Percentiles rank a stretch among this genome's conserved stretches.
phyloP scores from a whole-genome alignment of 306 rosid genomes.

The Myrica gale region DNA sequence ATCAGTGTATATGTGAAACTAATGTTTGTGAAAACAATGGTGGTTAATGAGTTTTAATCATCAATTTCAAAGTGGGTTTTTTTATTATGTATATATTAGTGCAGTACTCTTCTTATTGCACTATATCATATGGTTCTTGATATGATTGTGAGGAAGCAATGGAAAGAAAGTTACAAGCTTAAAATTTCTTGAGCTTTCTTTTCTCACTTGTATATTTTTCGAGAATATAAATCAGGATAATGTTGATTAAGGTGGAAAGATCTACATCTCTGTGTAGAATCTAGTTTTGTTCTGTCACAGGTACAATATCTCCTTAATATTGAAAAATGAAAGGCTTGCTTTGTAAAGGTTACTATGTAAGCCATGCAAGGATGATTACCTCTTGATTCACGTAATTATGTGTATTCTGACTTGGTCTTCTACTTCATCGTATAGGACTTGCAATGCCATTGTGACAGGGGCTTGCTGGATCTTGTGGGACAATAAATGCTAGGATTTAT shows the following conservation, averaged over 20 bases:
- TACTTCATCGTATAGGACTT: conserved; percentile 69
- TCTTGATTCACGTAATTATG: conserved; percentile 22
- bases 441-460: conserved; percentile 77
- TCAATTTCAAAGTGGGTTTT: neutral
- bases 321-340: neutral
- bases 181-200: too few relatives aligned
- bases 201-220: too few relatives aligned
- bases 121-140: neutral
- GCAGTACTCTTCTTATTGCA: neutral
- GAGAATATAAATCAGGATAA: too few relatives aligned
- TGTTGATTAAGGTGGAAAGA: too few relatives aligned
- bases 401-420: conserved; percentile 51
- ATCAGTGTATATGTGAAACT: neutral
- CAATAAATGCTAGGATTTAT: conserved; percentile 39
- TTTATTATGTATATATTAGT: neutral
- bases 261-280: neutral
- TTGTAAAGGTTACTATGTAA: neutral
- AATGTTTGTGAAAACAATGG: neutral
- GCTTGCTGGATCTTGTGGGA: conserved; percentile 52
- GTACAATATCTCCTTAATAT: neutral
- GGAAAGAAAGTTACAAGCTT: neutral
- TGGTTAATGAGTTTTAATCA: neutral
- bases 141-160: neutral
- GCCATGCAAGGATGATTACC: conserved; percentile 22
- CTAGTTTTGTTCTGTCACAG: neutral